Evolutionary conservation across 78 protist species (phyloP).

Genomic region (Isochrysis galbana): DNA sequence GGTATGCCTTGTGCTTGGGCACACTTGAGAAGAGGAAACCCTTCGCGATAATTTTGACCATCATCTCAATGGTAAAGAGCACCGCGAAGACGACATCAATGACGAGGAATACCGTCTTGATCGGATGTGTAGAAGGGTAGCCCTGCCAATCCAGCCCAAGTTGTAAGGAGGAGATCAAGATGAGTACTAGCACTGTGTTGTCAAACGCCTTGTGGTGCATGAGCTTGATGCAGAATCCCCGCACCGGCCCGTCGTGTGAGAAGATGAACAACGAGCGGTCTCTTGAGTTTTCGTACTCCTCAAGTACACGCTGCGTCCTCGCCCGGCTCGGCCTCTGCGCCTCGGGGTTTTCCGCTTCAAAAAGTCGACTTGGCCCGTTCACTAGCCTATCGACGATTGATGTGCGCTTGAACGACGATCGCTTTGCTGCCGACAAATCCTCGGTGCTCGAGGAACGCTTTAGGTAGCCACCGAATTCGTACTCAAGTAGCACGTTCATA

Average conservation of each 20-base stretch:
- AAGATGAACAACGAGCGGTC: neutral
- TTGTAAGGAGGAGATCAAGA: conserved; percentile 23
- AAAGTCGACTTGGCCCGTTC: too few relatives aligned
- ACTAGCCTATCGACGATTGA: too few relatives aligned
- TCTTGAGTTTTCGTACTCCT: too few relatives aligned
- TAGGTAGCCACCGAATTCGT: neutral
- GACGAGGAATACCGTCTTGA: neutral
- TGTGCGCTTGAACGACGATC: too few relatives aligned
- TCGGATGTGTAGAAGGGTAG: neutral
- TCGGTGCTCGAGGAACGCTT: neutral
- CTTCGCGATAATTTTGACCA: neutral
- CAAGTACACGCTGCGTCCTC: too few relatives aligned
- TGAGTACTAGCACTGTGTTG: neutral
- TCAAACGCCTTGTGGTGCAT: conserved; percentile 16
- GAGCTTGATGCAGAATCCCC: too few relatives aligned
- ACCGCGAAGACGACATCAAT: neutral
- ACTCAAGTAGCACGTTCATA: too few relatives aligned
- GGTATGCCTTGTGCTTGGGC: neutral
- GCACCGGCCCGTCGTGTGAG: neutral
- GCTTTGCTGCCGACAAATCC: neutral
- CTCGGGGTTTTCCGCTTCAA: too few relatives aligned
- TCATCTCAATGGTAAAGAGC: neutral
- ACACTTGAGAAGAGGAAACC: neutral
- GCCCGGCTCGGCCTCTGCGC: too few relatives aligned
- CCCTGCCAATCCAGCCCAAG: neutral